A percentile compares a stretch with the other conserved stretches of the same genome.
Evolutionary conservation across 441 rosid species (phyloP).

Genomic region (Erodium texanum): DNA sequence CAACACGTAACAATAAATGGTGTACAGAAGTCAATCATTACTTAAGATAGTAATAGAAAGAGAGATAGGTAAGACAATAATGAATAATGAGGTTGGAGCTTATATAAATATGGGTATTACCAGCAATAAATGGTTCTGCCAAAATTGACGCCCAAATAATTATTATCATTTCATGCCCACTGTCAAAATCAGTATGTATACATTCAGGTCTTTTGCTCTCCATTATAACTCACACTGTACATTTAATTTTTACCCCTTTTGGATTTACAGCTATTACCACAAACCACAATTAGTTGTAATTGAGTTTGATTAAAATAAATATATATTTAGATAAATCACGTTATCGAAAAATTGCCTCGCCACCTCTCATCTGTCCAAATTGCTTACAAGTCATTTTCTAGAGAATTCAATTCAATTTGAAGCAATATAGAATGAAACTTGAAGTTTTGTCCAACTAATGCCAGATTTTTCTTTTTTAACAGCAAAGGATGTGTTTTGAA

Average conservation of each 20-base stretch:
- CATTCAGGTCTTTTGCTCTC: not conserved
- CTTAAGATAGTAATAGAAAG: too few relatives aligned
- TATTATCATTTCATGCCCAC: not conserved
- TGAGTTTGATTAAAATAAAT: too few relatives aligned
- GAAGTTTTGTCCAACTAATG: constrained; percentile 1
- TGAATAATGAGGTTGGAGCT: not conserved
- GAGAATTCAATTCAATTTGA: not conserved
- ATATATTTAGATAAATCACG: too few relatives aligned
- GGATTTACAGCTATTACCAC: not conserved
- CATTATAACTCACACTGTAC: not conserved
- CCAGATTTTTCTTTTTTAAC: not conserved
- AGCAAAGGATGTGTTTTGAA: not conserved
- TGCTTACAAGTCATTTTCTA: not conserved
- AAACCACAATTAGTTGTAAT: too few relatives aligned
- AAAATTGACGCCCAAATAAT: not conserved
- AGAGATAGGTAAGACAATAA: too few relatives aligned
- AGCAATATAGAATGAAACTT: not conserved
- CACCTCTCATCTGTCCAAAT: not conserved
- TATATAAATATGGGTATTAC: too few relatives aligned
- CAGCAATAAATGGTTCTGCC: not conserved
- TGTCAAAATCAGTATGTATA: not conserved
- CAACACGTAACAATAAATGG: too few relatives aligned
- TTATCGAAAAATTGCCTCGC: not conserved
- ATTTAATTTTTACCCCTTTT: not conserved
- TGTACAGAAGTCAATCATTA: too few relatives aligned